Evolutionary conservation across 164 flowering plant species (phyloP), one percentile per base, ranked within the genome.

Genomic region (Platanus orientalis): DNA sequence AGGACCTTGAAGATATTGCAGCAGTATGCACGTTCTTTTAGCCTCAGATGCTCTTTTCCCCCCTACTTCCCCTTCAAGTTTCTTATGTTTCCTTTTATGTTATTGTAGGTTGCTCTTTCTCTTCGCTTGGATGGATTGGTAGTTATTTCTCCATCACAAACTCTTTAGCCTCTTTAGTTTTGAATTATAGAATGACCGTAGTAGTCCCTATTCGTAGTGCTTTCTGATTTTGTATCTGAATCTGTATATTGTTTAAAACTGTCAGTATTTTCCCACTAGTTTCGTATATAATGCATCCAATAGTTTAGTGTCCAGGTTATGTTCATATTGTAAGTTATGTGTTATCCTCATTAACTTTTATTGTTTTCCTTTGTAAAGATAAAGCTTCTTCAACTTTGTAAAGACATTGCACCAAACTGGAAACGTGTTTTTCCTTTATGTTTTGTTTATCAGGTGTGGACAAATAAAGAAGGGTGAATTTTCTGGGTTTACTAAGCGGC

Each of bases 1-100:
- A 84, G 65, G 99, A 92, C 69, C 96, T 95, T 66, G 99, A 88
- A 80, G 99, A 95, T 78, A 92, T 95, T 72, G 97, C 99, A 68
- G 97, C 96, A 44, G 99, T 95, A 81, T 67, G 76, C 56, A 32
- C 20, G 60, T 23, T 17, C 54, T 29, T 36, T 45, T 14, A 13
- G 16, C 19, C 16, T 19, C 51, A 23, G 11, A 11, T 48, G 57
- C 32, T 20, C 10, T 13, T 34, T 20, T 47, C 60, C 56, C 39
- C 7, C n/a, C 54, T n/a, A 11, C 45, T 53, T 29, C 21, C 54
- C n/a, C 48, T 6, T 16, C 6, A 4, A 50, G 6, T 34, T 60
- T 68, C 64, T 73, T 34, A 68, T 27, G 29, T 11, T 68, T 62
- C 57, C 29, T 21, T 71, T 19, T 70, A n/a, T 48, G 16, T 30